Base-by-base conservation (phyloP, 257 asterid genomes). In the Primulina huaijiensis region DNA sequence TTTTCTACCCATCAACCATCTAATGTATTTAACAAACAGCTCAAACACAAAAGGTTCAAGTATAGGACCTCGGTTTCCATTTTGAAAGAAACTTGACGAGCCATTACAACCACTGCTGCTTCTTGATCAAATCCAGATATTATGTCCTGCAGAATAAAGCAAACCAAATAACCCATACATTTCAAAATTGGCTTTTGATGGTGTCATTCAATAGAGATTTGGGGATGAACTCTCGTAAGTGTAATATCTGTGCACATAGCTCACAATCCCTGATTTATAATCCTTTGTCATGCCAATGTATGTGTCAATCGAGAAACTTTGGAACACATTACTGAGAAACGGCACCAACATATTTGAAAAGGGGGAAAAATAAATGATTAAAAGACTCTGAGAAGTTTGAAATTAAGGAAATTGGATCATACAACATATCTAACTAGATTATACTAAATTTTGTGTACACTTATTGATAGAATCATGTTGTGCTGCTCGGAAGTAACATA, bases 81-180 rank as follows among this genome's bases (percentile, higher is more conserved):
- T 82, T 86, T 93, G 81, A 89, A 84, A 52, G 98, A 88, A 83
- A 90, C 97, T 70, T 85, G 95, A 40, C 96, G 97, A 72, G 98
- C 90, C 95, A 93, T 81, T 67, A 93, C 96, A 68, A 87, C 97
- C 46, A 94, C 96, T 43, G 98, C 98, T 74, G 97, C 96, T 85
- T 93, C 98, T 87, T 93, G 98, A 81, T 93, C 98, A 87, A 93
- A 93, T 78, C 98, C 98, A 71, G 97, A 88, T 77, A 90, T 78
- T 64, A 93, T 74, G 65, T 90, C 99, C 99, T 93, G 89, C 73
- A 71, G 66, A 82, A 76, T 74, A 78, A 17, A 70, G 72, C 58
- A 52, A 35, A 70, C 16, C 5, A 52, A 65, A 70, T 21, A 68
- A 3, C 8, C 33, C 29, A 63, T 0, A 17, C 9, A 43, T 11